phyloP scores from a whole-genome alignment of 2,329 filamentous ascomycete genomes.

The Alternaria panax region DNA sequence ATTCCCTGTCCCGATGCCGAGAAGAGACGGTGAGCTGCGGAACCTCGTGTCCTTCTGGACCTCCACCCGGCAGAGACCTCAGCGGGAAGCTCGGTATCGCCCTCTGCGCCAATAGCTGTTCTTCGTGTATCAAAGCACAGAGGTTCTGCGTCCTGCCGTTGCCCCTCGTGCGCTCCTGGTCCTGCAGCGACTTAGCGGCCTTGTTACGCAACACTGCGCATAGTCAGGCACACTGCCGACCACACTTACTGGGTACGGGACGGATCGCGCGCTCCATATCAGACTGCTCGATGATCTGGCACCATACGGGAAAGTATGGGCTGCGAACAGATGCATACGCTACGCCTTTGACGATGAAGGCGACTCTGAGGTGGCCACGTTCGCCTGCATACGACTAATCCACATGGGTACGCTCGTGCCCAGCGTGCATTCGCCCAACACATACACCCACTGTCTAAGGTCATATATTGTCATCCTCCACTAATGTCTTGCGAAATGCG shows the following conservation, averaged over 20 bases:
- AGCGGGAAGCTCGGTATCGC: conserved; percentile 6
- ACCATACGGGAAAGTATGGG: conserved; percentile 39
- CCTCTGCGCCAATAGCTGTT: conserved; percentile 2
- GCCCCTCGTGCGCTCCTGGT: conserved; percentile 22
- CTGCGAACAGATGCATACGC: conserved; percentile 46
- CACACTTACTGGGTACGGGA: conserved; percentile 36
- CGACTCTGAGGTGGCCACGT: conserved; percentile 50
- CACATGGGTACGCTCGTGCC: conserved; percentile 47
- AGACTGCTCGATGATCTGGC: conserved; percentile 47
- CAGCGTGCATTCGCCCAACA: conserved; percentile 51
- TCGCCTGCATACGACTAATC: conserved; percentile 49
- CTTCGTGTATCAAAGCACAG: conserved; percentile 9
- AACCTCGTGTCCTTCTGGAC: conserved; percentile 20
- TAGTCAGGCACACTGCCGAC: conserved; percentile 24
- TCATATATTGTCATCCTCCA: conserved; percentile 48
- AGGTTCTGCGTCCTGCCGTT: conserved; percentile 18
- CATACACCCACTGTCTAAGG: conserved; percentile 36
- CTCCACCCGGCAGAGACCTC: conserved; percentile 17
- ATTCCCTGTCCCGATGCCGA: conserved; percentile 15
- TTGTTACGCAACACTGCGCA: conserved; percentile 19
- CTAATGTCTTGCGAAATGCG: conserved; percentile 50
- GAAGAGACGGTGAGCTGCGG: conserved; percentile 31
- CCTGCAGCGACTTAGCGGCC: conserved; percentile 28
- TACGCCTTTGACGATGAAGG: conserved; percentile 37
- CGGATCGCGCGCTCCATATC: conserved; percentile 43